Evolutionary conservation across 805 yeast species (phyloP), one percentile per base, ranked within the genome.

Genomic region (Suhomyces sp.): DNA sequence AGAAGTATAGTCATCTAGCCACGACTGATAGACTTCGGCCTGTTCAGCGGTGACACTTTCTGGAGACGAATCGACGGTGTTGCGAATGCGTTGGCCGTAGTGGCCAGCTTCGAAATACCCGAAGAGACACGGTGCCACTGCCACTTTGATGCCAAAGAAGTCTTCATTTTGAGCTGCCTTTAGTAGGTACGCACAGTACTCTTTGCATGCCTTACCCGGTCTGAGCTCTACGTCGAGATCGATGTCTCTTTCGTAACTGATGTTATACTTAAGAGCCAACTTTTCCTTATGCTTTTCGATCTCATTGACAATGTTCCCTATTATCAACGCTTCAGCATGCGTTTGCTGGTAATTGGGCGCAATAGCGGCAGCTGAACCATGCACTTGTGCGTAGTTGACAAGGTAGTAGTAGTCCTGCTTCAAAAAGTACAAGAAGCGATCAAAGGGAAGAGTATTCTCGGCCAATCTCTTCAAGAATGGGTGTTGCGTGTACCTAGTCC

Each of bases 101-200:
- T 54, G 42, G 0, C 82, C 81, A 1, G 91, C 90, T 47, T 79
- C 75, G 35, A 79, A 80, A 64, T 87, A 87, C 1, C 96, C 96
- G 63, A 84, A 79, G 47, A 87, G 68, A 66, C 96, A 88, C 0
- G 96, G 94, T 6, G 90, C 80, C 50, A 87, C 67, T 0, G 93
- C 88, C 6, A 85, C 79, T 53, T 83, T 82, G 49, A 87, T 78
- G 46, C 84, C 88, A 29, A 85, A 65, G 81, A 85, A 85, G 63
- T 85, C 85, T 27, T 77, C 76, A 41, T 69, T 70, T 23, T 73
- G 68, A 4, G 86, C 86, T 5, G 86, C 68, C 19, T 80, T 76
- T 41, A 77, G 60, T 53, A 89, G 71, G 57, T 83, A 87, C 38
- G 85, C 74, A 33, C 87, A 80, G 65, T 89, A 89, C 2, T 77